These are phyloP conservation scores for Thelephora aurantiotincta DNA, from an alignment of 768 basidiomycete genomes.

Conservation along the genomic window DNA sequence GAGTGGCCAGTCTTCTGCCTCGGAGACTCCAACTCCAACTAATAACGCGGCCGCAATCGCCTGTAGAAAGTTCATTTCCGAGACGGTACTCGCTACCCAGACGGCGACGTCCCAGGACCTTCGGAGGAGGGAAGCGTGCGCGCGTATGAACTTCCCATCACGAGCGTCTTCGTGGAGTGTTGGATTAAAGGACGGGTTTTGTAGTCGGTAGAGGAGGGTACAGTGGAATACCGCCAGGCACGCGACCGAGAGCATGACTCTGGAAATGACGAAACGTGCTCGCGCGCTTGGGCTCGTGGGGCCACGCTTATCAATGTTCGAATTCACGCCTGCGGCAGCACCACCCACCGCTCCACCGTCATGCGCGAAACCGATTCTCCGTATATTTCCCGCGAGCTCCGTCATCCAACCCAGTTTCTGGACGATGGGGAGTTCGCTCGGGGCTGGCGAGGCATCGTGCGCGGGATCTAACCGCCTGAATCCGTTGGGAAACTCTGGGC, in stretches of 20 bases:
- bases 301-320: not conserved
- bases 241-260: not conserved
- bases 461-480: not conserved
- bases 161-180: not conserved
- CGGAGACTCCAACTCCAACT: not conserved
- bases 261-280: not conserved
- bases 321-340: not conserved
- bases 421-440: not conserved
- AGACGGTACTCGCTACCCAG: not conserved
- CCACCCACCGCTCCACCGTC: no score
- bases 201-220: not conserved
- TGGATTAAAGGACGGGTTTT: not conserved
- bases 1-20: not conserved
- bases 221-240: not conserved
- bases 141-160: not conserved
- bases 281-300: not conserved
- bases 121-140: not conserved
- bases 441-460: not conserved
- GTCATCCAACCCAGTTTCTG: not conserved
- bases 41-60: not conserved
- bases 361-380: not conserved
- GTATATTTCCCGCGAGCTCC: not conserved
- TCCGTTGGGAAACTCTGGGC: not conserved
- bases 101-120: not conserved
- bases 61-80: not conserved